Evolutionary conservation across 192 early-diverging fungal species (phyloP).

Genomic region (Gonapodya prolifera): DNA sequence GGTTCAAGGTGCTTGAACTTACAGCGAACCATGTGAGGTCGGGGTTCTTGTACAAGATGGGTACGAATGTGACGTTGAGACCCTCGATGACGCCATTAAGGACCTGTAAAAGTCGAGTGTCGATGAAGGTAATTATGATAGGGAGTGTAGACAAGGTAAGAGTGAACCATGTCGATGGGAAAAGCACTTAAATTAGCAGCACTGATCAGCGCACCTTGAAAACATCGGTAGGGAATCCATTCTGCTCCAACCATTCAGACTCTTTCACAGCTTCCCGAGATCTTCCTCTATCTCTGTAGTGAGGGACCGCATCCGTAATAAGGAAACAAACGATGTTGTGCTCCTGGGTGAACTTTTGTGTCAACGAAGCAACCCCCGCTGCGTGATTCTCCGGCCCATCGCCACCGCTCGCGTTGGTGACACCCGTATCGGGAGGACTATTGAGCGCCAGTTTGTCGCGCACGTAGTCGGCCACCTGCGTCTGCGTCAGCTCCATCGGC

Average conservation of each 20-base stretch:
- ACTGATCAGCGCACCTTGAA: too few relatives aligned
- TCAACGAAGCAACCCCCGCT: constrained; percentile 8
- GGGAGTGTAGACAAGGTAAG: too few relatives aligned
- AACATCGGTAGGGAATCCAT: constrained; percentile 14
- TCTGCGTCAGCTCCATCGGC: neutral
- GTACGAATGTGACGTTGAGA: constrained; percentile 19
- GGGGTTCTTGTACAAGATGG: constrained; percentile 13
- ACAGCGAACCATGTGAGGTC: constrained; percentile 10
- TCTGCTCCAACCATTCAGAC: constrained; percentile 7
- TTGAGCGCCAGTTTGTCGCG: neutral
- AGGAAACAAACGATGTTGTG: constrained; percentile 19
- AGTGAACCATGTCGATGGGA: too few relatives aligned
- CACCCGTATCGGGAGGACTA: neutral
- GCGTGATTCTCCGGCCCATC: constrained; percentile 18
- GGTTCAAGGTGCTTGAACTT: too few relatives aligned
- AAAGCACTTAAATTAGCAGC: too few relatives aligned
- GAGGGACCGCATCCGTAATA: constrained; percentile 15
- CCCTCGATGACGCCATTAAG: constrained; percentile 13
- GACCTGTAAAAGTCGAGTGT: too few relatives aligned
- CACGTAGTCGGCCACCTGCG: neutral
- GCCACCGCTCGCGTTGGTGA: constrained; percentile 8
- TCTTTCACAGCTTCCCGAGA: constrained; percentile 1
- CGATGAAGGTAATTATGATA: too few relatives aligned
- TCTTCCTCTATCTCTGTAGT: constrained; percentile 6
- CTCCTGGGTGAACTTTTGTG: constrained; percentile 1